Base-by-base conservation (phyloP, 371 early-diverging fungal species). In the Rhizopus stolonifer region DNA sequence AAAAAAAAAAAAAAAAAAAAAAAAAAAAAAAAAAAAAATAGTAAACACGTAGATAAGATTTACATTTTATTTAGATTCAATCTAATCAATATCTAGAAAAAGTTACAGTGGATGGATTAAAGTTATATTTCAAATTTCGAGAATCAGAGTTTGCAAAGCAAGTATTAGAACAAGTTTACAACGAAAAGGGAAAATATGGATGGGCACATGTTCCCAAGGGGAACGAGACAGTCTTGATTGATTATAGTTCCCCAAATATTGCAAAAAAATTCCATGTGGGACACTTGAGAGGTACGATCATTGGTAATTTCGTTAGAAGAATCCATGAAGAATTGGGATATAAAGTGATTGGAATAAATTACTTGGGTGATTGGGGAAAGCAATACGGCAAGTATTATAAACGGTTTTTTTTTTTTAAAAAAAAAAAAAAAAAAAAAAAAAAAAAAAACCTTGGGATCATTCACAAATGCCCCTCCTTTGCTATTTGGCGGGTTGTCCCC, bases 341-440 rank as follows among this genome's bases (percentile, higher is more conserved):
- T 72, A 81, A 88, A 13, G 87, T 89, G 2, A 72, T 91, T 36
- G 82, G 91, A 17, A 92, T 99, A 67, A 99, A 99, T 80, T 99
- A 99, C 76, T 82, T 99, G 24, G 99, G 99, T 32, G 99, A 99
- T 76, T 99, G 99, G 99, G 99, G 99, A 45, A 99, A 99, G 68
- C 99, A 99, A 73, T 99, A 96, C 76, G 99, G 83, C 77, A 71
- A 58, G 58, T 11, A 2, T n/a, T n/a, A n/a, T n/a, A n/a, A n/a
- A n/a, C n/a, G n/a, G n/a, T n/a, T n/a, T n/a, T n/a, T n/a, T n/a
- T n/a, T n/a, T n/a, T n/a, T n/a, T n/a, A n/a, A n/a, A n/a, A n/a
- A n/a, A n/a, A 33, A 2, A n/a, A n/a, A 26, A 26, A 10, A 29
- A 14, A 10, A 13, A 6, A 2, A 24, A 43, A 14, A 10, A 2